Percentiles rank a stretch among this genome's conserved stretches.
Conservation (phyloP, 2,329 filamentous ascomycete genomes). For the Curvularia hawaiiensis region DNA sequence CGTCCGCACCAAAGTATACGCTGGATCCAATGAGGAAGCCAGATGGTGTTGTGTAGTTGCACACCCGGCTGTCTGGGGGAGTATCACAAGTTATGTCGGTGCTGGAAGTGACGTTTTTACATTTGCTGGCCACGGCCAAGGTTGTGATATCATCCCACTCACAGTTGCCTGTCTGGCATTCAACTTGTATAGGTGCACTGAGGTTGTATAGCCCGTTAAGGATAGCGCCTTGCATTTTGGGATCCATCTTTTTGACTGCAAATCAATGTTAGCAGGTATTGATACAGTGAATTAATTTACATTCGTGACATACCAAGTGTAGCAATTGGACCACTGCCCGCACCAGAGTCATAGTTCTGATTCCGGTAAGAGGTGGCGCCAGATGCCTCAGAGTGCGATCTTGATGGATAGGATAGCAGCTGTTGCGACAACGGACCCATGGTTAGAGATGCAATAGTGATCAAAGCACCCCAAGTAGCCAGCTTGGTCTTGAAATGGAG, state of each 20-base stretch:
- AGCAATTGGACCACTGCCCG: not conserved
- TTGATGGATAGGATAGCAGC: conserved; percentile 6
- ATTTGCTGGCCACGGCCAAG: conserved; percentile 3
- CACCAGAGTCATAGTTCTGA: not conserved
- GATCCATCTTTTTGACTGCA: not conserved
- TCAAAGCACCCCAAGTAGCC: conserved; percentile 4
- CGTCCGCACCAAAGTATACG: not conserved
- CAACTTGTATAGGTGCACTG: conserved; percentile 1
- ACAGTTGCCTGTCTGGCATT: conserved; percentile 8
- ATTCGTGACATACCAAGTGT: not conserved
- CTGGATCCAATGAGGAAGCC: not conserved
- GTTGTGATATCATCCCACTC: conserved; percentile 5
- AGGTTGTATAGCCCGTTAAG: conserved; percentile 7
- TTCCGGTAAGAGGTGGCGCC: conserved; percentile 1
- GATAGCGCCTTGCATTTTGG: conserved; percentile 9
- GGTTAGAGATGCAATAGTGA: conserved; percentile 6
- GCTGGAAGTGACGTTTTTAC: not conserved
- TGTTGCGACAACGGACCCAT: conserved; percentile 8
- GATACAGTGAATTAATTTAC: not conserved
- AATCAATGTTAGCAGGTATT: not conserved
- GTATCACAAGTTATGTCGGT: not conserved
- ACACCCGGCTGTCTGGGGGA: not conserved
- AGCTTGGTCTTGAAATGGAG: conserved; percentile 6
- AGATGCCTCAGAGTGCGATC: not conserved
- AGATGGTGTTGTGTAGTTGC: not conserved